phyloP scores from a whole-genome alignment of 495 filamentous ascomycete genomes.

The Podospora bellae-mahoneyi region DNA sequence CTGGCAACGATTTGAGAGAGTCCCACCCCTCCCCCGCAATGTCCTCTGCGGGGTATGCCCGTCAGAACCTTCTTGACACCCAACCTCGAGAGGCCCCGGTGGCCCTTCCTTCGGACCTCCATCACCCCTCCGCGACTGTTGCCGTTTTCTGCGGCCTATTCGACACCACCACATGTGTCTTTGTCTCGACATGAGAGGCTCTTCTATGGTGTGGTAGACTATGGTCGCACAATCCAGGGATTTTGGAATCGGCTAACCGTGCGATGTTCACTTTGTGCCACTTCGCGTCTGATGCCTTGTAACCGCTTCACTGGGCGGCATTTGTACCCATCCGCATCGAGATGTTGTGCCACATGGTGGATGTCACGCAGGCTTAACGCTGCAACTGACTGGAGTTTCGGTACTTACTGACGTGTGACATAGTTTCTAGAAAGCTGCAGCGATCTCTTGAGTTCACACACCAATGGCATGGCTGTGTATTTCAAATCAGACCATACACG shows the following conservation, averaged over 20 bases:
- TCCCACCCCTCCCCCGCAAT: background rate
- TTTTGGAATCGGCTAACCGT: background rate
- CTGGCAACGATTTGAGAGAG: background rate
- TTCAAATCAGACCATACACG: background rate
- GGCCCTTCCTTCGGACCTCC: background rate
- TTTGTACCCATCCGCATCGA: background rate
- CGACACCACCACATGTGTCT: background rate
- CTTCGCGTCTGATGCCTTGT: background rate
- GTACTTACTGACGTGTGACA: background rate
- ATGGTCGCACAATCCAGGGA: background rate
- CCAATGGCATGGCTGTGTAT: background rate
- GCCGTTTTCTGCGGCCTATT: background rate
- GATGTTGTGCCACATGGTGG: background rate
- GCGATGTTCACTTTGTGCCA: background rate
- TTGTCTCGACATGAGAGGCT: background rate
- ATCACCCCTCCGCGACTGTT: background rate
- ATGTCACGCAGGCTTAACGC: background rate
- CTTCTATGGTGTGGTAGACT: constrained; percentile 1
- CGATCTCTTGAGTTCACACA: background rate
- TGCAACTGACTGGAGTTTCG: too few species aligned
- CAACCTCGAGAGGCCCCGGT: background rate
- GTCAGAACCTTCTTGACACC: background rate
- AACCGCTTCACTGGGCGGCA: background rate
- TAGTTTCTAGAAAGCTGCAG: background rate
- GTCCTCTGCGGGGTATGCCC: background rate